Evolutionary conservation across 2,329 filamentous ascomycete species (phyloP).

Genomic region (Trichoderma sp.): DNA sequence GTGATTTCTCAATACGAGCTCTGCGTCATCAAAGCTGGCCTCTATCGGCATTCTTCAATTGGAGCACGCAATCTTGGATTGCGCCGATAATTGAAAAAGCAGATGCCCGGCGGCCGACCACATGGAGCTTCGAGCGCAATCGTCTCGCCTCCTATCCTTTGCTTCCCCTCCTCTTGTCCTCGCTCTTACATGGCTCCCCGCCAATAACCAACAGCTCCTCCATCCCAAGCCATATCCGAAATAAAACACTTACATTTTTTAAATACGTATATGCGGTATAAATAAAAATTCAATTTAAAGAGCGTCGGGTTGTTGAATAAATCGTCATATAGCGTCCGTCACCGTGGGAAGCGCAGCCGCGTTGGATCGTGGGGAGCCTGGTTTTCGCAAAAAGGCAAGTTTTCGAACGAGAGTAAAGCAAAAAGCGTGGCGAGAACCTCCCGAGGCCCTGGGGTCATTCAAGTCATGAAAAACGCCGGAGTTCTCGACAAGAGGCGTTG

Average conservation of each 20-base stretch:
- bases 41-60: not conserved
- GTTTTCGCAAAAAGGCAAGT: not conserved
- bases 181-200: not conserved
- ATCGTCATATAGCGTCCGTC: constrained; percentile 38
- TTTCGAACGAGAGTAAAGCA: constrained; percentile 33
- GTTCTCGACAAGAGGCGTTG: constrained; percentile 31
- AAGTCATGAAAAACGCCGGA: constrained; percentile 35
- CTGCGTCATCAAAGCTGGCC: not conserved
- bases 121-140: not conserved
- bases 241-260: constrained; percentile 32
- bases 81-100: not conserved
- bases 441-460: constrained; percentile 37
- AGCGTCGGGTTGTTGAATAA: constrained; percentile 53
- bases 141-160: not conserved
- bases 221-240: not conserved
- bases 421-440: constrained; percentile 40
- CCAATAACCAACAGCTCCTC: not conserved
- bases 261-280: constrained; percentile 29
- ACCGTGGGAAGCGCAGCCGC: constrained; percentile 20
- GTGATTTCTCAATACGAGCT: not conserved
- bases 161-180: not conserved
- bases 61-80: not conserved
- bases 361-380: not conserved
- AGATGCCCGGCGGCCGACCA: not conserved
- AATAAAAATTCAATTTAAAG: constrained; percentile 41